Conservation (phyloP, 1,139 yeast species). For the Saccharomyces hybrid region DNA sequence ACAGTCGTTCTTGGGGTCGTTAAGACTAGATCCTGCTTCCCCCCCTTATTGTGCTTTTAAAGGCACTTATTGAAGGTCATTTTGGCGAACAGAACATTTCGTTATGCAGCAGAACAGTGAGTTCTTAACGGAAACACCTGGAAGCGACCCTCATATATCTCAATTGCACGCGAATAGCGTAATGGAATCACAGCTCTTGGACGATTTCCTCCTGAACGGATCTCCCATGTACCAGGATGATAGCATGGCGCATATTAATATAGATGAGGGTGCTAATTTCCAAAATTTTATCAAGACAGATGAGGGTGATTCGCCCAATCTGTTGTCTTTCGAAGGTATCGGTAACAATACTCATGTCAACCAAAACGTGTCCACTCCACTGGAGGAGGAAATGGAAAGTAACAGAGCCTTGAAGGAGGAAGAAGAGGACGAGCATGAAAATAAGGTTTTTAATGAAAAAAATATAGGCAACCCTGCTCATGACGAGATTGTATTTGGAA, state of each 20-base stretch:
- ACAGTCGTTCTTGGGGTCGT: not conserved
- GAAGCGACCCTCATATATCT: not conserved
- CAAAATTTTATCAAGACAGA: not conserved
- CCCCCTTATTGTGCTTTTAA: not conserved
- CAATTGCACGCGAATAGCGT: not conserved
- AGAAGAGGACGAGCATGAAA: not conserved
- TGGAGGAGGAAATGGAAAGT: not conserved
- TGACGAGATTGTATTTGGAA: slow-evolving; percentile 20
- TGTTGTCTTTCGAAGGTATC: not conserved
- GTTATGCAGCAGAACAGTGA: not conserved
- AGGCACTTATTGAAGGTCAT: not conserved
- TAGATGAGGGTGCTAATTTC: not conserved
- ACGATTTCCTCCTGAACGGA: not conserved
- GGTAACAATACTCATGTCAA: not conserved
- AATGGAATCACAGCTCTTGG: not conserved
- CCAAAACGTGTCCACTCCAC: not conserved
- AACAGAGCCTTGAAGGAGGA: not conserved
- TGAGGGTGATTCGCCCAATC: not conserved
- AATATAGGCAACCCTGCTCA: slow-evolving; percentile 19
- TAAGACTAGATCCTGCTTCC: not conserved
- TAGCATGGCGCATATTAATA: not conserved
- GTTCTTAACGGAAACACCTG: not conserved
- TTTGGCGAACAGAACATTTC: not conserved
- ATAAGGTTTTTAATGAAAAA: not conserved
- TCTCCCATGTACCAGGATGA: not conserved